These are phyloP conservation scores for Arabis alpina DNA, from an alignment of 345 rosid genomes.

Conservation along the genomic window DNA sequence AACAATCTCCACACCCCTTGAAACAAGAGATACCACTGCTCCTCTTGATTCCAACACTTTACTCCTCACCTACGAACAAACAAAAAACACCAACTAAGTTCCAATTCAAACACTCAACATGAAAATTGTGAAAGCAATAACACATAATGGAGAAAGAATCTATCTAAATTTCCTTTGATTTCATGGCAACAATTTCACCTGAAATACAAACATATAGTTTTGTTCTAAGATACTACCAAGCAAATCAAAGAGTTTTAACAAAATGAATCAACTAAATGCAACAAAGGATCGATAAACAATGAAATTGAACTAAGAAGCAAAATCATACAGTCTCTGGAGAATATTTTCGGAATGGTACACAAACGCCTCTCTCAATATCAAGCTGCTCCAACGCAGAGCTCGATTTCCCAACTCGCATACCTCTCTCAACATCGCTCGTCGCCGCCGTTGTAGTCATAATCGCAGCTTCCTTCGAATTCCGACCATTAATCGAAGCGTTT, in stretches of 20 bases:
- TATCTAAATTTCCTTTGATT: background rate
- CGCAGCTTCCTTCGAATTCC: slow-evolving; percentile 28
- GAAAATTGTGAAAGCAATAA: background rate
- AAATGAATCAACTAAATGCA: background rate
- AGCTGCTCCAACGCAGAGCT: slow-evolving; percentile 82
- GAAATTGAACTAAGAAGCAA: slow-evolving; percentile 3
- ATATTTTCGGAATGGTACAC: slow-evolving; percentile 97
- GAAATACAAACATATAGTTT: slow-evolving; percentile 10
- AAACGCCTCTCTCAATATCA: slow-evolving; percentile 96
- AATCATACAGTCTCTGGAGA: slow-evolving; percentile 84
- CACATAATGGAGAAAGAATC: background rate
- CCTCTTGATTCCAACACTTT: slow-evolving; percentile 86
- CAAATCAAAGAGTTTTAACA: slow-evolving; percentile 13
- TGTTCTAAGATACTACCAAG: slow-evolving; percentile 3
- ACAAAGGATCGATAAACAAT: background rate
- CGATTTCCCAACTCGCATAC: slow-evolving; percentile 43
- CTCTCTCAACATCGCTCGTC: slow-evolving; percentile 23
- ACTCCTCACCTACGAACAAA: slow-evolving; percentile 63
- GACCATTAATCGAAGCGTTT: slow-evolving; percentile 11
- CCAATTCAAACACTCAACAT: slow-evolving; percentile 23
- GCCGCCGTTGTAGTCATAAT: slow-evolving; percentile 21
- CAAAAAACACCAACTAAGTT: slow-evolving; percentile 10
- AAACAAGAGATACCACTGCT: slow-evolving; percentile 61
- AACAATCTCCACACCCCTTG: slow-evolving; percentile 87
- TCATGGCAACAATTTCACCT: background rate